Evolutionary conservation across 1,284 basidiomycete genomes (phyloP).

Genomic region (Thelephora terrestris): DNA sequence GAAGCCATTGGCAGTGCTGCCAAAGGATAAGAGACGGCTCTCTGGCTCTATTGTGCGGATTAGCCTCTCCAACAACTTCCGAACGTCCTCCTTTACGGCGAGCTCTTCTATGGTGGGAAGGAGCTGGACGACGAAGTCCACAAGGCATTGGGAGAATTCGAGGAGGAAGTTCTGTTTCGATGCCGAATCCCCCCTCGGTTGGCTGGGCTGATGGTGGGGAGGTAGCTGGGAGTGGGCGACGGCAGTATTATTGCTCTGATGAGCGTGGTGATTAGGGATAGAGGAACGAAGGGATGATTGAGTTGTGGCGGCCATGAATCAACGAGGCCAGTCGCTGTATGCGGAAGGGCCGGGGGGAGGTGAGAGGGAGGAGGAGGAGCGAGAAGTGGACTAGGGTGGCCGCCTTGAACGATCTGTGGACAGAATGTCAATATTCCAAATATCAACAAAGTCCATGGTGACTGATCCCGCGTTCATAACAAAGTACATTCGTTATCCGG

Average conservation of each 20-base stretch:
- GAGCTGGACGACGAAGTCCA: conserved; percentile 84
- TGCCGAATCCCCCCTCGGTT: conserved; percentile 21
- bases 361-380: background rate
- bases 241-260: background rate
- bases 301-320: background rate
- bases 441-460: no score
- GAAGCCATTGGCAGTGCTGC: conserved; percentile 90
- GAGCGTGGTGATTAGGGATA: background rate
- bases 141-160: conserved; percentile 61
- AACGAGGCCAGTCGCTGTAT: background rate
- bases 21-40: conserved; percentile 87
- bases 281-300: conserved; percentile 1
- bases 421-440: no score
- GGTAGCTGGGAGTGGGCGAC: background rate
- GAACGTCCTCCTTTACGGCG: conserved; percentile 90
- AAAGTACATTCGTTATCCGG: no score
- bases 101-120: conserved; percentile 85
- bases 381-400: conserved; percentile 9
- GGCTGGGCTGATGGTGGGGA: conserved; percentile 14
- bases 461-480: no score
- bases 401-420: background rate
- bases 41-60: conserved; percentile 92
- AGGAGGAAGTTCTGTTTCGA: conserved; percentile 51
- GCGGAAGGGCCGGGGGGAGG: background rate
- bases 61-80: conserved; percentile 88